Base-by-base conservation (phyloP, 495 filamentous ascomycete species). In the Penicillium flavigenum region DNA sequence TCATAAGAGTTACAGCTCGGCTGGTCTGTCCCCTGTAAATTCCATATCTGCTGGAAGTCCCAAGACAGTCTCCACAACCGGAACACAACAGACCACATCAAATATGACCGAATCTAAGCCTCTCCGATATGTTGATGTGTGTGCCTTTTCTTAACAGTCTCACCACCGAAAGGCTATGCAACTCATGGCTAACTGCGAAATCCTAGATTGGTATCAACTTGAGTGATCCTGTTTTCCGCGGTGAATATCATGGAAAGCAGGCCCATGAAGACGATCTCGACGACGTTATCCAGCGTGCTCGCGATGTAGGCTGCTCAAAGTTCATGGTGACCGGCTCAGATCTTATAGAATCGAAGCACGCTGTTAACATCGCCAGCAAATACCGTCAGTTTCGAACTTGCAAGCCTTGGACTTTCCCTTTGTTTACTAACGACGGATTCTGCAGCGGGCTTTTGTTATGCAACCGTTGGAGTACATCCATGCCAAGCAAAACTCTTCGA, bases 311-410 rank as follows among this genome's bases (percentile, higher is more conserved):
- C 31, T 96, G 91, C 66, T 69, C 77, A 32, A 97, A 96, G 62
- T 84, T 98, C 60, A 92, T 98, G 78, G 84, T 97, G 9, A 98
- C 94, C 2, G 94, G 94, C n/a, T 92, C 89, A 0, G 88, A 92
- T 63, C 81, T 98, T 41, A 78, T 82, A 42, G 89, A 92, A 63
- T 92, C 90, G 1, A 71, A 80, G 43, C 78, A 86, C 61, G 94
- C 92, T 0, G 73, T 97, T 11, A 72, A 86, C 41, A 78, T 98
- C 42, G 84, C 90, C 17, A 70, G 81, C 57, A 76, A 86, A 62
- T 86, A 92, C 68, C 86, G 89, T 92, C 72, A 47, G 83, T 78
- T 47, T 17, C 2, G 9, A 20, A 34, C 12, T n/a, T 14, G 31
- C 27, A 34, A 2, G 5, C n/a, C n/a, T n/a, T n/a, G n/a, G 1